Conservation (phyloP, 2,329 filamentous ascomycete species). For the Echinosphaeria canescens region DNA sequence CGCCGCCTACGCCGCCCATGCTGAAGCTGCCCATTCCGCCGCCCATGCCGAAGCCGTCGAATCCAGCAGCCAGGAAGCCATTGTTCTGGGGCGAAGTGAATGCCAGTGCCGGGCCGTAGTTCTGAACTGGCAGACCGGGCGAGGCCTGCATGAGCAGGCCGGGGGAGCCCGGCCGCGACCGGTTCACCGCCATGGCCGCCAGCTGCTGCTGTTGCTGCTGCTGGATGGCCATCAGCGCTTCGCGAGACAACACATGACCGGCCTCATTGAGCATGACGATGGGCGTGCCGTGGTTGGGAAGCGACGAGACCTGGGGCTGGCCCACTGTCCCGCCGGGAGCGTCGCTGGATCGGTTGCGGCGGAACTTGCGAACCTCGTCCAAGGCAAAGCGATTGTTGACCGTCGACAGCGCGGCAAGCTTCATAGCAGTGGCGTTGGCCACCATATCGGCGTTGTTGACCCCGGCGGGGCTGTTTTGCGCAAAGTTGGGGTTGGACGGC, state of each 20-base stretch:
- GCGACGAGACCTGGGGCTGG: conserved; percentile 36
- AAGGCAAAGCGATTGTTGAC: conserved; percentile 96
- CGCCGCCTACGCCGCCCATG: conserved; percentile 44
- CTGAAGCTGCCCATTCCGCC: conserved; percentile 58
- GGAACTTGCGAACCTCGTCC: conserved; percentile 92
- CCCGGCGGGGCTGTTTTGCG: conserved; percentile 27
- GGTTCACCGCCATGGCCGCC: conserved; percentile 35
- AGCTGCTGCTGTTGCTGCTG: conserved; percentile 25
- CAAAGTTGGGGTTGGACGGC: conserved; percentile 81
- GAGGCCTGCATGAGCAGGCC: too few species aligned
- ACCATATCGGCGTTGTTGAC: conserved; percentile 86
- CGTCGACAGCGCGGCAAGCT: conserved; percentile 85
- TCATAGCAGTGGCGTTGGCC: conserved; percentile 97
- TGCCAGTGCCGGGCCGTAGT: conserved; percentile 40
- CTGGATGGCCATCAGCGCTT: conserved; percentile 60
- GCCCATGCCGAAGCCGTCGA: conserved; percentile 58
- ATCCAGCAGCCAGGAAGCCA: conserved; percentile 78
- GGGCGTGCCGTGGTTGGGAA: conserved; percentile 48
- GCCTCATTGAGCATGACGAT: conserved; percentile 91
- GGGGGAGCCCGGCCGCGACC: conserved; percentile 78
- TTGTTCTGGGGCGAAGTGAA: conserved; percentile 88
- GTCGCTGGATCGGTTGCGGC: conserved; percentile 76
- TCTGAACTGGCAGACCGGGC: conserved; percentile 54
- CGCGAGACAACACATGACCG: conserved; percentile 66
- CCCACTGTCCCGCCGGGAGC: conserved; percentile 38